Evolutionary conservation across 352 stramenopile species (phyloP).

Genomic region (Phytophthora kernoviae): DNA sequence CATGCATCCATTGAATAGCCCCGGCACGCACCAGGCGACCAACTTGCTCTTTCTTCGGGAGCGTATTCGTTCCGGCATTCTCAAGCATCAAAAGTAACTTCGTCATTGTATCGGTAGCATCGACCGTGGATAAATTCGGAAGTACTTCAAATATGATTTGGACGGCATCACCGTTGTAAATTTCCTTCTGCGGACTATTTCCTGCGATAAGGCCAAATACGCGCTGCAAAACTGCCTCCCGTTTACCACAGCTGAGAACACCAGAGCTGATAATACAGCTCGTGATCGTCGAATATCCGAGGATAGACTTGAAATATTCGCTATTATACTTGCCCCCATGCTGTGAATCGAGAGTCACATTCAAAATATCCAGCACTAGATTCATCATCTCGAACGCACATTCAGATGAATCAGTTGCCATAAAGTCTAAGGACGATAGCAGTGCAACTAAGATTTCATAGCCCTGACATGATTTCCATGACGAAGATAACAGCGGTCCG

Average conservation of each 20-base stretch:
- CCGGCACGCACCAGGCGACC: conserved; percentile 54
- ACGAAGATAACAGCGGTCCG: conserved; percentile 36
- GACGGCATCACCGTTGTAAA: conserved; percentile 62
- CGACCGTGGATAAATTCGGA: conserved; percentile 32
- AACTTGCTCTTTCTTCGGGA: conserved; percentile 59
- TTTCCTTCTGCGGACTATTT: conserved; percentile 43
- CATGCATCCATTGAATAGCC: conserved; percentile 58
- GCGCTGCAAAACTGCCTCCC: conserved; percentile 45
- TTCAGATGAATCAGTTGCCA: conserved; percentile 27
- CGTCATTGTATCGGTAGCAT: conserved; percentile 36
- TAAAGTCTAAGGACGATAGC: conserved; percentile 55
- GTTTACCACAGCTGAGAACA: conserved; percentile 42
- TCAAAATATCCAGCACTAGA: conserved; percentile 53
- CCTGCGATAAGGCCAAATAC: conserved; percentile 69
- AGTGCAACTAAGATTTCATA: conserved; percentile 65
- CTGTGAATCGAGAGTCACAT: conserved; percentile 45
- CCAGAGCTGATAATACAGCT: conserved; percentile 64
- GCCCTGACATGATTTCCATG: conserved; percentile 60
- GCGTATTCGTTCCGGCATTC: conserved; percentile 38
- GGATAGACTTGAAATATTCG: conserved; percentile 47
- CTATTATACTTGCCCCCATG: conserved; percentile 28
- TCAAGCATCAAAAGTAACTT: conserved; percentile 54
- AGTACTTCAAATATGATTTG: conserved; percentile 59
- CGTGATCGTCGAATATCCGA: conserved; percentile 54
- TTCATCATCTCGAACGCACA: conserved; percentile 50